Evolutionary conservation across 164 flowering plant species (phyloP).

Genomic region (Brasenia schreberi): DNA sequence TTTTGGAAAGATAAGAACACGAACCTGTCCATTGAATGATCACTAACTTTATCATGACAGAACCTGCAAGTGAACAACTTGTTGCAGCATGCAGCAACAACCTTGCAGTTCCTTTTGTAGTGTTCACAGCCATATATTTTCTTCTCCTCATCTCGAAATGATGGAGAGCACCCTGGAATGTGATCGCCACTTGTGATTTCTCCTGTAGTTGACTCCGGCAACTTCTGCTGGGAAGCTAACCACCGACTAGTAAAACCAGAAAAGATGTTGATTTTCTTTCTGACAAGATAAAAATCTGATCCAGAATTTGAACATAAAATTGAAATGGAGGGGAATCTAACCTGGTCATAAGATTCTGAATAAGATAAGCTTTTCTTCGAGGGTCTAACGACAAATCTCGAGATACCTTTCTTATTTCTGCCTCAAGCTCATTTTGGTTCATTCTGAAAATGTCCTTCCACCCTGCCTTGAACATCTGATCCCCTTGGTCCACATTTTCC

Average conservation of each 20-base stretch:
- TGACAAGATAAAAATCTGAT: too few relatives aligned
- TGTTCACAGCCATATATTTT: conserved; percentile 85
- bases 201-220: conserved; percentile 33
- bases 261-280: neutral
- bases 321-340: conserved; percentile 6
- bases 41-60: conserved; percentile 91
- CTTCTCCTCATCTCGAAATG: conserved; percentile 70
- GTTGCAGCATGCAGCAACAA: conserved; percentile 87
- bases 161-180: conserved; percentile 49
- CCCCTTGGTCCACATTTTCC: conserved; percentile 47
- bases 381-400: conserved; percentile 81
- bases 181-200: conserved; percentile 39
- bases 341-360: conserved; percentile 96
- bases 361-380: conserved; percentile 77
- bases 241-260: conserved; percentile 46
- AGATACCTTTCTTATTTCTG: conserved; percentile 82
- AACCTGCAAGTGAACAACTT: conserved; percentile 77
- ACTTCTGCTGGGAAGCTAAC: conserved; percentile 94
- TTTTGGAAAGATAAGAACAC: neutral
- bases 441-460: conserved; percentile 93
- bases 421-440: conserved; percentile 92
- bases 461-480: conserved; percentile 82
- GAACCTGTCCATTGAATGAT: conserved; percentile 94
- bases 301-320: too few relatives aligned
- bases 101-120: conserved; percentile 90